phyloP scores from a whole-genome alignment of 768 basidiomycete genomes.

The Mycena floridula region DNA sequence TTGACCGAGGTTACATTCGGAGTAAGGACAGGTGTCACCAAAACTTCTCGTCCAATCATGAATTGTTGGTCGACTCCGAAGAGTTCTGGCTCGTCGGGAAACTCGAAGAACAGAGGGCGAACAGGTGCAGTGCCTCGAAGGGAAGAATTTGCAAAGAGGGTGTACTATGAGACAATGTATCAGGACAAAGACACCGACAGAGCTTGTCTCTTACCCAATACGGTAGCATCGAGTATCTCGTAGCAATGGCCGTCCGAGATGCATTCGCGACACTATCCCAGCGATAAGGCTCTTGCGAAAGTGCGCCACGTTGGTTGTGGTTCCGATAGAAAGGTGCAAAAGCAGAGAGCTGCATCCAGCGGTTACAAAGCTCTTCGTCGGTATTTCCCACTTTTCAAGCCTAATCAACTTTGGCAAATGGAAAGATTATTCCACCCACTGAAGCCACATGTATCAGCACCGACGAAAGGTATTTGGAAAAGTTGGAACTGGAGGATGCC shows the following conservation, averaged over 20 bases:
- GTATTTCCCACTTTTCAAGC: slow-evolving; percentile 41
- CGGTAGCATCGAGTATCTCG: slow-evolving; percentile 66
- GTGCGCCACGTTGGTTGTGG: slow-evolving; percentile 60
- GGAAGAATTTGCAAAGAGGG: slow-evolving; percentile 67
- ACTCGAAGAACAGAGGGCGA: slow-evolving; percentile 74
- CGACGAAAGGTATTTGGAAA: slow-evolving; percentile 80
- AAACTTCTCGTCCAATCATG: slow-evolving; percentile 61
- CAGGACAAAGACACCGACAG: background rate
- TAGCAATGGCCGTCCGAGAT: slow-evolving; percentile 62
- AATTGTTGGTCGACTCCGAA: slow-evolving; percentile 64
- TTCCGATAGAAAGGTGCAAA: slow-evolving; percentile 82
- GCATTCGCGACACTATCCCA: slow-evolving; percentile 80
- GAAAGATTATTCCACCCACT: no score
- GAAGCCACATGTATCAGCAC: slow-evolving; percentile 73
- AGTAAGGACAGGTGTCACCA: slow-evolving; percentile 69
- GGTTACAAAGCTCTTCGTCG: slow-evolving; percentile 74
- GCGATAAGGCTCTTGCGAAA: slow-evolving; percentile 74
- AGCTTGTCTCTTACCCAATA: slow-evolving; percentile 57
- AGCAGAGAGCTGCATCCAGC: slow-evolving; percentile 85
- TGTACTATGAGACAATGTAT: slow-evolving; percentile 40
- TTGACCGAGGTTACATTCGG: slow-evolving; percentile 65
- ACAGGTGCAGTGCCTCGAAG: slow-evolving; percentile 61
- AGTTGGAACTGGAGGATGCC: slow-evolving; percentile 79
- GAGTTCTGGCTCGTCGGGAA: slow-evolving; percentile 62
- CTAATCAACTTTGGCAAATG: slow-evolving; percentile 12